Percentiles rank a stretch among this genome's conserved stretches.
Conservation (phyloP, 139 green algal genomes). For the Desmodesmus armatus region DNA sequence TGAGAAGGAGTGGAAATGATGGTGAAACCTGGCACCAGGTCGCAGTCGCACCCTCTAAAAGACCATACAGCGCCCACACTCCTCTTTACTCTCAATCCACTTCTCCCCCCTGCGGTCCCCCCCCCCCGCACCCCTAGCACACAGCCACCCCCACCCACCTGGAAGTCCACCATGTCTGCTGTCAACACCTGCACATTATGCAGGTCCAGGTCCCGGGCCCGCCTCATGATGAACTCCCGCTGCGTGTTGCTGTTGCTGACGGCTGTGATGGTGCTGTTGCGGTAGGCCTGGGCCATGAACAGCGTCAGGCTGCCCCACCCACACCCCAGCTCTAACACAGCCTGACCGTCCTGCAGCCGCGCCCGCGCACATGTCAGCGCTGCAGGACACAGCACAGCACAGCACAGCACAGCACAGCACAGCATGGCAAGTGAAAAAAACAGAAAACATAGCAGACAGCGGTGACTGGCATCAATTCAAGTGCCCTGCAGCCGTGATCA, state of each 20-base stretch:
- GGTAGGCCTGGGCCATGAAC: constrained; percentile 79
- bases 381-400: constrained; percentile 38
- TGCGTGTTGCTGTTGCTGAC: constrained; percentile 93
- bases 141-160: no score
- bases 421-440: neutral
- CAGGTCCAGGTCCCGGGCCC: constrained; percentile 71
- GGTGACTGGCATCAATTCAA: no score
- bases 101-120: no score
- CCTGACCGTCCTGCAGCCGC: constrained; percentile 81
- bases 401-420: no score
- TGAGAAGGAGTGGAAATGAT: no score
- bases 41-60: no score
- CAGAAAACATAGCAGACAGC: neutral
- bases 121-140: no score
- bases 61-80: no score
- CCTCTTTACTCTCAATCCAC: no score
- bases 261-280: constrained; percentile 69
- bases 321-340: constrained; percentile 96
- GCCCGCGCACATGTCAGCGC: constrained; percentile 86
- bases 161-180: constrained; percentile 80
- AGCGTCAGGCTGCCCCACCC: constrained; percentile 95
- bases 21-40: no score
- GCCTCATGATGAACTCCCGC: constrained; percentile 78
- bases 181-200: constrained; percentile 90
- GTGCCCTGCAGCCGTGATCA: constrained; percentile 81